Evolutionary conservation across 2,329 filamentous ascomycete species (phyloP).

Genomic region (Camptophora hylomeconis): DNA sequence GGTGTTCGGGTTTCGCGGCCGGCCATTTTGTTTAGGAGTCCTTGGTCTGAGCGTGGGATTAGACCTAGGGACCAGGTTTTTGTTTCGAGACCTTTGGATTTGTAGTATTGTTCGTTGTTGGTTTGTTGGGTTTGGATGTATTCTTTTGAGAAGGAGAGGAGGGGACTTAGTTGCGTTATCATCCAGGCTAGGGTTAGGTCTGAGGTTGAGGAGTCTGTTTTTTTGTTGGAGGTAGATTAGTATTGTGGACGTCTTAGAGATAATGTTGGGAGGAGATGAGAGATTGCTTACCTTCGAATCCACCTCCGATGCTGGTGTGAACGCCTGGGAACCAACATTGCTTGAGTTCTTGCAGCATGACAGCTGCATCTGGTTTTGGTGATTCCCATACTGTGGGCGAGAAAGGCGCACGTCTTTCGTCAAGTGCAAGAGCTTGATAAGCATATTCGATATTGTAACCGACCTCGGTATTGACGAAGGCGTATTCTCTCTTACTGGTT

Average conservation of each 20-base stretch:
- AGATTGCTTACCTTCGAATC: slow-evolving; percentile 33
- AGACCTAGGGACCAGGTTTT: slow-evolving; percentile 1
- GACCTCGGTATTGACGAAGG: slow-evolving; percentile 19
- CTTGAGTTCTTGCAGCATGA: slow-evolving; percentile 23
- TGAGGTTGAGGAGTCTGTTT: too few species aligned
- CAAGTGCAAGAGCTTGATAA: slow-evolving; percentile 27
- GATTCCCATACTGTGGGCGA: slow-evolving; percentile 41
- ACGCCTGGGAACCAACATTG: slow-evolving; percentile 45
- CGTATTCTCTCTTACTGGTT: slow-evolving; percentile 17
- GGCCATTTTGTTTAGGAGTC: slow-evolving; percentile 2
- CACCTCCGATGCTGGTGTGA: slow-evolving; percentile 37
- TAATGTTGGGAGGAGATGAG: too few species aligned
- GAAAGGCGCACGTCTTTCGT: slow-evolving; percentile 32
- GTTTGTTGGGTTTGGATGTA: too few species aligned
- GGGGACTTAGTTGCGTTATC: slow-evolving; percentile 27
- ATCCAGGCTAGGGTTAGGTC: slow-evolving; percentile 39
- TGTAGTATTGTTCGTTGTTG: too few species aligned
- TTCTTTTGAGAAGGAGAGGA: too few species aligned
- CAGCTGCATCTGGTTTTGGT: slow-evolving; percentile 23
- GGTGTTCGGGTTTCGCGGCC: slow-evolving; percentile 4
- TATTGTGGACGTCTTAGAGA: too few species aligned
- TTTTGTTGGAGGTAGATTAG: too few species aligned
- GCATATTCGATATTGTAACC: slow-evolving; percentile 23
- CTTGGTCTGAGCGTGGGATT: slow-evolving; percentile 5
- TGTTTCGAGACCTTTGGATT: slow-evolving; percentile 6